These are phyloP conservation scores for Lipomyces yamadae DNA, from an alignment of 805 yeast genomes.

Conservation along the genomic window DNA sequence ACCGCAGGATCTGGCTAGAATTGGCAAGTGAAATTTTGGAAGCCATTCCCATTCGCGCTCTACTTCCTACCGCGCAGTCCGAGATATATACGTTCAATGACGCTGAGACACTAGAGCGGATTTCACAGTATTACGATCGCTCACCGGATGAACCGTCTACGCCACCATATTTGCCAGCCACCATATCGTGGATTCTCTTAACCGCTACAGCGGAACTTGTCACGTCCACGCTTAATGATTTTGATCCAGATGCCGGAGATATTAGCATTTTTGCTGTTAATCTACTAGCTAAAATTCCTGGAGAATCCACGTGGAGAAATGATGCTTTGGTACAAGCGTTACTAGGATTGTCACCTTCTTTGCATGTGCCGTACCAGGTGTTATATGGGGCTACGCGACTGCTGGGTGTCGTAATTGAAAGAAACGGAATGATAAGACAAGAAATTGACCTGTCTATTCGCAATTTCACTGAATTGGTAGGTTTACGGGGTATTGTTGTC, in stretches of 20 bases:
- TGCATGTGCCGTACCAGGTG: conserved; percentile 30
- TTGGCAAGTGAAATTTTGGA: conserved; percentile 54
- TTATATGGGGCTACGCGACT: conserved; percentile 36
- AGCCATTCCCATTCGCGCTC: conserved; percentile 67
- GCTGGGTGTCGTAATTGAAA: conserved; percentile 34
- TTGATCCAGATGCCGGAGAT: conserved; percentile 31
- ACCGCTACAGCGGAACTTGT: conserved; percentile 30
- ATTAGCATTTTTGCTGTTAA: conserved; percentile 30
- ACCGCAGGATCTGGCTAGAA: conserved; percentile 47
- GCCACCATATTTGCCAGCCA: conserved; percentile 53
- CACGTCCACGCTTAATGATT: conserved; percentile 20
- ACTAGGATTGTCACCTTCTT: conserved; percentile 29
- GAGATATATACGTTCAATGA: conserved; percentile 35
- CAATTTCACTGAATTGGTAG: conserved; percentile 31
- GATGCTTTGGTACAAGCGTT: conserved; percentile 45
- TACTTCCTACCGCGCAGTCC: conserved; percentile 58
- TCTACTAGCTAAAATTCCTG: conserved; percentile 56
- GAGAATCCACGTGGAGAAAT: conserved; percentile 46
- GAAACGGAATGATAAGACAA: conserved; percentile 29
- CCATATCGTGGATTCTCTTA: conserved; percentile 52
- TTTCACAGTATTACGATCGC: conserved; percentile 48
- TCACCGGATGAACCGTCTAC: conserved; percentile 41
- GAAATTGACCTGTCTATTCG: conserved; percentile 34
- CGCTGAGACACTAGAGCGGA: conserved; percentile 41
- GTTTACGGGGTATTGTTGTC: neutral